These are phyloP conservation scores for Aspergillus bridgeri DNA, from an alignment of 495 filamentous ascomycete genomes.

Conservation along the genomic window DNA sequence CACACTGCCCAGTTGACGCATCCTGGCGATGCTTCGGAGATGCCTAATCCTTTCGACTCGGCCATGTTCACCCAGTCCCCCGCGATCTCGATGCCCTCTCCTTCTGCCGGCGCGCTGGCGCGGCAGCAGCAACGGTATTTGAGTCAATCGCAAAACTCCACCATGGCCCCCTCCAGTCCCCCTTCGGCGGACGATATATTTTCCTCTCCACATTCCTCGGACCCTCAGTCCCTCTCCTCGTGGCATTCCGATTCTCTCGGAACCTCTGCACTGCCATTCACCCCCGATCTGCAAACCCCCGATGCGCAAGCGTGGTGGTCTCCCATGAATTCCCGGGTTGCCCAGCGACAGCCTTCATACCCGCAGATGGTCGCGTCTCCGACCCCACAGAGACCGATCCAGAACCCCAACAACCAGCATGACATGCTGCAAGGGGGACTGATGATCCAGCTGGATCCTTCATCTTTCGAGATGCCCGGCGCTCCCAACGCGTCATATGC, in stretches of 20 bases:
- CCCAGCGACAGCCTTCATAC: constrained; percentile 38
- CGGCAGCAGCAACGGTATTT: constrained; percentile 38
- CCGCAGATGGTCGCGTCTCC: constrained; percentile 35
- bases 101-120: constrained; percentile 26
- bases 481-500: constrained; percentile 27
- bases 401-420: constrained; percentile 29
- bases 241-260: constrained; percentile 45
- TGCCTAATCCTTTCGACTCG: constrained; percentile 36
- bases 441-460: constrained; percentile 46
- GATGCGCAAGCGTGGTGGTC: constrained; percentile 46
- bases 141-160: constrained; percentile 30
- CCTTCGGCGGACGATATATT: constrained; percentile 44
- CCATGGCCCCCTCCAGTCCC: constrained; percentile 38
- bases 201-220: constrained; percentile 43
- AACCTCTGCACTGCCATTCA: constrained; percentile 37
- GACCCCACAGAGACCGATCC: constrained; percentile 30
- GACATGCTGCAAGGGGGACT: constrained; percentile 43
- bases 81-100: constrained; percentile 39
- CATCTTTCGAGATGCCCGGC: constrained; percentile 33
- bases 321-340: constrained; percentile 34
- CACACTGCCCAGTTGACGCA: constrained; percentile 18
- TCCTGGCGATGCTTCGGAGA: constrained; percentile 29
- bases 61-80: constrained; percentile 36
- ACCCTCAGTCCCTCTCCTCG: constrained; percentile 42
- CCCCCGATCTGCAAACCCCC: constrained; percentile 38